Evolutionary conservation across 306 rosid genomes (phyloP).

Genomic region (Benincasa hispida): DNA sequence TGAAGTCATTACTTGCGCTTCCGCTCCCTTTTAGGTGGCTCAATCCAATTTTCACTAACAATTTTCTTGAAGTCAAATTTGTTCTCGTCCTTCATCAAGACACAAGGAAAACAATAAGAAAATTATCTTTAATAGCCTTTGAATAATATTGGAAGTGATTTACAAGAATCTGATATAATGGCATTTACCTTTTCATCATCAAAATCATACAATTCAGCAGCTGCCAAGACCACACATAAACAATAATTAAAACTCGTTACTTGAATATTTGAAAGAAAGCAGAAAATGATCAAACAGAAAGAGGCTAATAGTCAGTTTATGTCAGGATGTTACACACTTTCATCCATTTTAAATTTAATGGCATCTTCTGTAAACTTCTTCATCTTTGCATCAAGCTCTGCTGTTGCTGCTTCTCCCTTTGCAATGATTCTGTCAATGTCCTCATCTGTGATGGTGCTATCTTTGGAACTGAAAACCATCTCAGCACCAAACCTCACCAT

Average conservation of each 20-base stretch:
- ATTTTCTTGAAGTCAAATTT: slow-evolving; percentile 91
- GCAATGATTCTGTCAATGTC: slow-evolving; percentile 96
- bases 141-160: background rate
- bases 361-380: slow-evolving; percentile 99
- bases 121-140: background rate
- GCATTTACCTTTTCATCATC: slow-evolving; percentile 76
- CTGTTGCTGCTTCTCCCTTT: slow-evolving; percentile 95
- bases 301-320: background rate
- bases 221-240: slow-evolving; percentile 31
- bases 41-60: slow-evolving; percentile 92
- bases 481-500: slow-evolving; percentile 99
- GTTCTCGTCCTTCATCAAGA: slow-evolving; percentile 59
- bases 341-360: slow-evolving; percentile 99
- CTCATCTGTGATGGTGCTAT: slow-evolving; percentile 89
- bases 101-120: background rate
- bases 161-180: background rate
- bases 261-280: background rate
- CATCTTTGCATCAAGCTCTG: slow-evolving; percentile 98
- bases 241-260: slow-evolving; percentile 5
- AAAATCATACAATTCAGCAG: slow-evolving; percentile 91
- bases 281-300: slow-evolving; percentile 1
- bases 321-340: slow-evolving; percentile 37
- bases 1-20: slow-evolving; percentile 66
- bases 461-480: slow-evolving; percentile 99
- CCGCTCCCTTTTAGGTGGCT: slow-evolving; percentile 95